Conservation (phyloP, 2,329 filamentous ascomycete genomes). For the Paraphaeosphaeria sporulosa region DNA sequence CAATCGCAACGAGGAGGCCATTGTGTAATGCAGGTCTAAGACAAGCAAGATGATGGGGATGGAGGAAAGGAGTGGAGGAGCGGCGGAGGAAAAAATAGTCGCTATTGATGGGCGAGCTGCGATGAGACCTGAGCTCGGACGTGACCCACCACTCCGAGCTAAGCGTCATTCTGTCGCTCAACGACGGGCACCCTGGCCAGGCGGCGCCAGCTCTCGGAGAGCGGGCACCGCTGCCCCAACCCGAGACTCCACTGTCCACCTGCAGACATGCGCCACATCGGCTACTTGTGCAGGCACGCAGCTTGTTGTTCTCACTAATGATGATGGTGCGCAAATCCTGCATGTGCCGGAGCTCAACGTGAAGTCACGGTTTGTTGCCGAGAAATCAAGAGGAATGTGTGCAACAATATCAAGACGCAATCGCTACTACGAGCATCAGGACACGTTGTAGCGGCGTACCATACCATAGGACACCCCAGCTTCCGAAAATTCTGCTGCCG, state of each 20-base stretch:
- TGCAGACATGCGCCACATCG: constrained; percentile 6
- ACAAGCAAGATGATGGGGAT: constrained; percentile 35
- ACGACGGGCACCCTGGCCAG: neutral
- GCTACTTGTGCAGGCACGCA: constrained; percentile 17
- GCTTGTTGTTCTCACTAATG: constrained; percentile 6
- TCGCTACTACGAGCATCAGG: neutral
- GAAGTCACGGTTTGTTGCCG: neutral
- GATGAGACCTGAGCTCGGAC: constrained; percentile 12
- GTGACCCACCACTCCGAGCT: constrained; percentile 8
- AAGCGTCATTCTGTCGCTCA: constrained; percentile 8
- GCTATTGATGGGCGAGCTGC: constrained; percentile 16
- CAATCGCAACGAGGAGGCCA: constrained; percentile 85
- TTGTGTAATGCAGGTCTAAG: constrained; percentile 57
- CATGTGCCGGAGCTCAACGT: neutral
- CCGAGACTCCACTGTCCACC: neutral
- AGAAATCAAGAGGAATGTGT: neutral
- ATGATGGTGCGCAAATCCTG: neutral
- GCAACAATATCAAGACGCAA: neutral
- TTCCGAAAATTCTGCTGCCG: constrained; percentile 9
- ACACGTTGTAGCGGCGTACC: neutral
- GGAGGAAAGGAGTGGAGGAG: constrained; percentile 46
- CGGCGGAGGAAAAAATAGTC: constrained; percentile 38
- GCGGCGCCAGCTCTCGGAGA: constrained; percentile 9
- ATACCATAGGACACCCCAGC: neutral
- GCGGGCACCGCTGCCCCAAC: constrained; percentile 5